Evolutionary conservation across 2,329 filamentous ascomycete species (phyloP).

Genomic region (Aspergillus hiratsukae): DNA sequence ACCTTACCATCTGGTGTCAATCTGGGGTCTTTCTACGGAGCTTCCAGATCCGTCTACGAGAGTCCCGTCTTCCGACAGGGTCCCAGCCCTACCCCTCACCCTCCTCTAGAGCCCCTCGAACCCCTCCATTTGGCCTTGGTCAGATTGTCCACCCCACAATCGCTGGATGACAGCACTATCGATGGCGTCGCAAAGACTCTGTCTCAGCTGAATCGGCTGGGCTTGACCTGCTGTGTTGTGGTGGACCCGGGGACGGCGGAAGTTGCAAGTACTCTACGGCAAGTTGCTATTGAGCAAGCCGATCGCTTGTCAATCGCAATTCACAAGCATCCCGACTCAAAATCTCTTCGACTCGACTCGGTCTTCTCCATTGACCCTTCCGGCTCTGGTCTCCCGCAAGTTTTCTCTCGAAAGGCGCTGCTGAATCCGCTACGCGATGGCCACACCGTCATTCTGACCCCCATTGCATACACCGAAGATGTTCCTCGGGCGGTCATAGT

Average conservation of each 20-base stretch:
- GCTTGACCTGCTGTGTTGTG: slow-evolving; percentile 76
- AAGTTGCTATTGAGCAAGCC: slow-evolving; percentile 58
- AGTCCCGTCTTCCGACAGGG: slow-evolving; percentile 58
- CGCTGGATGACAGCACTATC: slow-evolving; percentile 64
- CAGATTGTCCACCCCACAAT: slow-evolving; percentile 72
- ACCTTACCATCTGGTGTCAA: slow-evolving; percentile 50
- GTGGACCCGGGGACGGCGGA: slow-evolving; percentile 61
- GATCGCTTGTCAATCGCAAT: slow-evolving; percentile 71
- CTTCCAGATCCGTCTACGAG: slow-evolving; percentile 54
- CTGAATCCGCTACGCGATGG: slow-evolving; percentile 63
- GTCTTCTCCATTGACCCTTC: slow-evolving; percentile 40
- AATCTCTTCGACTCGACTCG: slow-evolving; percentile 65
- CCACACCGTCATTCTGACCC: slow-evolving; percentile 65
- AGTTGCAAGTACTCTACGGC: slow-evolving; percentile 34
- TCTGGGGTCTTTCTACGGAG: slow-evolving; percentile 57
- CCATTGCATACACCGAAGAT: slow-evolving; percentile 56
- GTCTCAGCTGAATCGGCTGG: slow-evolving; percentile 75
- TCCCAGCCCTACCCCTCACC: slow-evolving; percentile 38
- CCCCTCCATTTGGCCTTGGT: slow-evolving; percentile 75
- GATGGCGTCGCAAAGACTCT: slow-evolving; percentile 77
- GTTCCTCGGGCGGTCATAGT: slow-evolving; percentile 47
- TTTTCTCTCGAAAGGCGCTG: slow-evolving; percentile 50
- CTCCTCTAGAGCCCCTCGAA: slow-evolving; percentile 35
- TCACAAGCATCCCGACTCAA: slow-evolving; percentile 62
- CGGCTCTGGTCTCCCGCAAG: slow-evolving; percentile 30